Evolutionary conservation across 1,139 yeast species (phyloP), one percentile per base, ranked within the genome.

Genomic region (Yamadazyma mexicana): DNA sequence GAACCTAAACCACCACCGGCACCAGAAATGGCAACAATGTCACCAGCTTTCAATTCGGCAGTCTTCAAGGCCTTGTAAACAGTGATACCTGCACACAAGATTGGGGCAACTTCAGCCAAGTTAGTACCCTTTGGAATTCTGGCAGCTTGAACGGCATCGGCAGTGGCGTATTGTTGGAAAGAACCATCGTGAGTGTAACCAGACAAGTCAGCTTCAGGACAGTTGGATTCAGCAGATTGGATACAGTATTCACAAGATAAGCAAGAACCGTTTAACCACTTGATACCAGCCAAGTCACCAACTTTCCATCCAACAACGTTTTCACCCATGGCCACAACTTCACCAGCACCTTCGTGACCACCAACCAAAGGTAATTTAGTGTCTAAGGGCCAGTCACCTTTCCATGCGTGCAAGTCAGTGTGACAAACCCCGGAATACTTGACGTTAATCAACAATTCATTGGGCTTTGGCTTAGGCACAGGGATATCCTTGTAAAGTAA

Each of bases 111-210:
- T 50, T 73, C 66, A 42, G 91, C 89, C 57, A 86, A 76, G 56
- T 86, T 87, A 39, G 85, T 71, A 47, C 82, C 83, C 50, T 68
- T 58, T 42, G 91, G 87, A 52, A 87, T 79, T 58, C 76, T 73
- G 31, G 95, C 94, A 40, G 94, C 95, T 60, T 86, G 95, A 44
- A 84, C 77, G 34, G 92, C 92, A 63, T 85, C 91, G 44, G 94
- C 88, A 38, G 89, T 82, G 29, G 88, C 88, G 54, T 81, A 83
- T 63, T 83, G 83, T 66, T 82, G 87, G 79, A 83, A 83, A 28
- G 88, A 79, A 57, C 91, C 91, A 58, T 83, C 88, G 54, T 82
- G 88, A 16, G 88, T 83, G 68, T 81, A 82, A 61, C 89, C 89
- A 12, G 87, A 81, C 48, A 82, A 68, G 56, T 80, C 87, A 37